Evolutionary conservation across 352 stramenopile genomes (phyloP), one percentile per base, ranked within the genome.

Genomic region (Globisporangium middletonii): DNA sequence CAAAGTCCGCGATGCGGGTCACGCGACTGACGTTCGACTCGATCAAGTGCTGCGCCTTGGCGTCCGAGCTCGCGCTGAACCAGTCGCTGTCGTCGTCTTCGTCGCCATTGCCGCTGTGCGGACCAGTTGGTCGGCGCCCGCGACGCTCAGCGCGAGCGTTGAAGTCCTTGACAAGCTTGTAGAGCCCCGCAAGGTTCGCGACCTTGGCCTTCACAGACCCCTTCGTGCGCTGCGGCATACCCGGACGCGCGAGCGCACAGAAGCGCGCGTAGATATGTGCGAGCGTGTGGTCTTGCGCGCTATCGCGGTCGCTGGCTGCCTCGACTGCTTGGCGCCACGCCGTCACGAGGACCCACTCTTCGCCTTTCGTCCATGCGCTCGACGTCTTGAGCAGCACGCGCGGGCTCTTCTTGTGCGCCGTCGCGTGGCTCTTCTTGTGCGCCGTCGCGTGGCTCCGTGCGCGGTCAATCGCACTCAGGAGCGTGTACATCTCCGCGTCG

Each of bases 51-150:
- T 33, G 18, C 43, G 53, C 53, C 28, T 27, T 16, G 19, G 28
- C 45, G 42, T 44, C 43, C 43, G 43, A 28, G n/a, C 43, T 59
- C 53, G n/a, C 42, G 26, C 8, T 19, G 11, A 59, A 59, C 53
- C 53, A 59, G 53, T 59, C 30, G 18, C 4, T 4, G 7, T 1
- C 44, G 19, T 4, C 43, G 11, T 48, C 43, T 3, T 12, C 7
- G 19, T 35, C 0, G 4, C 3, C 23, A 16, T 27, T 30, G 19
- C 35, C 3, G 45, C 30, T 19, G 12, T 28, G 33, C 2, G 4
- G 33, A 13, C 33, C 33, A 1, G 1, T 38, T 5, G 33, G 33
- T 38, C 12, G 33, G 33, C 33, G 5, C 7, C 5, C 15, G 9
- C 27, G 16, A 41, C 41, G 30, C 3, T n/a, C 41, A 16, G 27